Base-by-base conservation (phyloP, 495 filamentous ascomycete genomes). In the Trichoderma virens region DNA sequence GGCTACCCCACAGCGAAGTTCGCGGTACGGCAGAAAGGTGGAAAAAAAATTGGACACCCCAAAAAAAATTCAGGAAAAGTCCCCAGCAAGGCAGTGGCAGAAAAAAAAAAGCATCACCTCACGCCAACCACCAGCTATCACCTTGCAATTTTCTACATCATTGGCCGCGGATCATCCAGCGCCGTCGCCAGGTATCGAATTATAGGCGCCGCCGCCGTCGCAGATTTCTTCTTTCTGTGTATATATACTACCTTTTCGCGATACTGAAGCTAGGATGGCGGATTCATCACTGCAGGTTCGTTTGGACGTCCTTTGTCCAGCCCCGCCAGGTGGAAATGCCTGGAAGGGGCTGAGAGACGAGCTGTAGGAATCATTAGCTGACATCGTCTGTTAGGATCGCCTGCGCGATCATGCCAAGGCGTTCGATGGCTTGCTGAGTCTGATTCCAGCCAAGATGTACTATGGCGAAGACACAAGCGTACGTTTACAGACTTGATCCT, bases 401-500 rank as follows among this genome's bases (percentile, higher is more conserved):
- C 82, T 98, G 68, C 88, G 86, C 73, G 88, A 85, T 75, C 90
- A 96, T 72, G 86, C 91, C 35, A 82, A 89, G 74, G 87, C 93
- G 66, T 97, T 98, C 71, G 89, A 97, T 73, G 91, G 93, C 63
- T 76, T 98, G 20, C 82, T 98, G 66, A 93, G 92, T 30, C 80
- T 98, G 59, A 97, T 96, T 70, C 94, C 94, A 31, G 93, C 91
- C 25, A 93, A 93, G 74, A 86, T 89, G 69, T 97, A 97, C 76
- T 96, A 94, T 72, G 90, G 88, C 43, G 87, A 92, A 69, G 91
- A 95, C 69, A 87, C 79, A 45, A 92, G 79, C 77, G 92, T 97
- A 88, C 68, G 91, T 59, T 60, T 14, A 59, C 47, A 25, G 39
- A 45, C 14, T 62, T 16, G 54, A 8, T 30, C 51, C 25, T 56